Evolutionary conservation across 2,329 filamentous ascomycete genomes (phyloP), one percentile per base, ranked within the genome.

Genomic region (Fusarium lyarnte): DNA sequence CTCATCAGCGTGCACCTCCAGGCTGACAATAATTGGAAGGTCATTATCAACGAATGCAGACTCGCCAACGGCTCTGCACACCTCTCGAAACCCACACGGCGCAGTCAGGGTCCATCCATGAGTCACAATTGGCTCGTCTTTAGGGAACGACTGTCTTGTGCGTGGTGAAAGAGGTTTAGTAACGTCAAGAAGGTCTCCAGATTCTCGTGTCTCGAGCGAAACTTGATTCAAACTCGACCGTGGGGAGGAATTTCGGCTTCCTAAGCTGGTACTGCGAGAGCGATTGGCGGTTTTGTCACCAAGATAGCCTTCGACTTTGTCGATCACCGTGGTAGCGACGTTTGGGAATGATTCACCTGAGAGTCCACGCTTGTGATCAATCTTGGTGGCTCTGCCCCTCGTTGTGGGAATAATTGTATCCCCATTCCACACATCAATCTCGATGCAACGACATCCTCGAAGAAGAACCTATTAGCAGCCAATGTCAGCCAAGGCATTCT

Each of bases 391-490:
- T 51, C 81, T 84, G 33, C 82, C 81, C 27, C 78, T 70, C 42
- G 66, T 74, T 9, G 79, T 80, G 9, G 79, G 80, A 8, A 81
- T 78, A 46, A 80, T 81, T 23, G 84, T 80, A 69, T 88, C 84
- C 17, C 94, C 93, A 80, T 98, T 93, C 93, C 95, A 97, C 6
- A 98, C 94, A 78, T 98, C 95, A 61, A 98, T 96, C 80, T 98
- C 95, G 51, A 98, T 94, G 78, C 94, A 98, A 69, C 95, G 90
- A 78, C 95, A 97, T 52, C 93, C 93, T 57, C 90, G 88, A 39
- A 89, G 85, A 17, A 98, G 89, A 17, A 93, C 92, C 88, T 93
- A 45, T 76, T 57, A 59, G 33, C 21, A 33, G 27, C 14, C 10
- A 21, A 38, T 42, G 63, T 63, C 27, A 62, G 58, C 27, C 43